These are phyloP conservation scores for Cystobasidium sp. DNA, from an alignment of 1,284 basidiomycete species.

Conservation along the genomic window DNA sequence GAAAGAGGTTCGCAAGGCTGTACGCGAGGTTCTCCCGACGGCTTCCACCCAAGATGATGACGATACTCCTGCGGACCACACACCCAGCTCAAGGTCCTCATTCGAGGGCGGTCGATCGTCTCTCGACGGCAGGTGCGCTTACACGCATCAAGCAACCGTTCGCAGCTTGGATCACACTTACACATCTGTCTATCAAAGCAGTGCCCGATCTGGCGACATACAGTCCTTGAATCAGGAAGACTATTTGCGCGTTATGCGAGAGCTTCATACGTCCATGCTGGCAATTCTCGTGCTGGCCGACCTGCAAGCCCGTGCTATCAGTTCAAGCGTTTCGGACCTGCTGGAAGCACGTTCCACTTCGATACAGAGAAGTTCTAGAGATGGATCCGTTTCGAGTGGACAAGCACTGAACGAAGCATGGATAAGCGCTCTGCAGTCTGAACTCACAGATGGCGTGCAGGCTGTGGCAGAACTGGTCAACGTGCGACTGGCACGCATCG, in stretches of 20 bases:
- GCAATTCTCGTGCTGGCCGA: conserved; percentile 74
- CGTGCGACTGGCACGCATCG: conserved; percentile 74
- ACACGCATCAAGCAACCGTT: background rate
- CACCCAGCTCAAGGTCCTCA: conserved; percentile 47
- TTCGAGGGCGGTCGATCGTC: conserved; percentile 22
- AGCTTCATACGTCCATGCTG: conserved; percentile 70
- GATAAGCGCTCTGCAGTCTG: conserved; percentile 54
- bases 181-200: conserved; percentile 59
- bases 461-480: conserved; percentile 84
- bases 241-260: conserved; percentile 69
- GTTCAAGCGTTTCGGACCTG: conserved; percentile 47
- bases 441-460: conserved; percentile 73
- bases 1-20: conserved; percentile 67
- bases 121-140: background rate
- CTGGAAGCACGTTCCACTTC: background rate
- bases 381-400: conserved; percentile 11
- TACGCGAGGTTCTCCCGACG: conserved; percentile 57
- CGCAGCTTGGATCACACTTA: conserved; percentile 35
- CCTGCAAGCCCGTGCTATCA: conserved; percentile 66
- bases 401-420: conserved; percentile 34
- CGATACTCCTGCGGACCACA: conserved; percentile 56
- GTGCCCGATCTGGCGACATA: conserved; percentile 61
- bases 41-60: conserved; percentile 60
- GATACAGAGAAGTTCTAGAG: conserved; percentile 56
- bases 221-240: conserved; percentile 70